A percentile compares a stretch with the other conserved stretches of the same genome.
phyloP scores from a whole-genome alignment of 148 eudicot genomes.

The Rhododendron ovatum region DNA sequence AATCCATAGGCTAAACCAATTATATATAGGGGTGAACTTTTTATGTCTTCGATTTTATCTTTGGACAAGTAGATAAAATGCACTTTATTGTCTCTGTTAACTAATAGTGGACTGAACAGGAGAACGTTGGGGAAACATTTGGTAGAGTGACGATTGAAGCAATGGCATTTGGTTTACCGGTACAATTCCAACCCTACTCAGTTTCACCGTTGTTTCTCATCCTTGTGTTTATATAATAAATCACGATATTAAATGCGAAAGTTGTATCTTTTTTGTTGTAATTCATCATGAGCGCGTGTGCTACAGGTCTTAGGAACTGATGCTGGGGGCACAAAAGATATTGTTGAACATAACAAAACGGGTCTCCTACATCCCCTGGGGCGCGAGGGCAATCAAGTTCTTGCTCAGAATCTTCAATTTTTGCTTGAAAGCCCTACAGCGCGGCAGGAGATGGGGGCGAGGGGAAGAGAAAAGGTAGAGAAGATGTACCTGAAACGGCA shows the following conservation, averaged over 20 bases:
- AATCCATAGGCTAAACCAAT: neutral
- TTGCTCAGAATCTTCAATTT: slow-evolving; percentile 61
- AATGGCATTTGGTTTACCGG: slow-evolving; percentile 97
- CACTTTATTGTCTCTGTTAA: neutral
- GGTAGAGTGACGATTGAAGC: slow-evolving; percentile 97
- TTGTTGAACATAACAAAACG: slow-evolving; percentile 72
- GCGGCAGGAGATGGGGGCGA: slow-evolving; percentile 73
- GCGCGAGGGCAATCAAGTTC: slow-evolving; percentile 53
- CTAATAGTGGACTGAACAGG: slow-evolving; percentile 40
- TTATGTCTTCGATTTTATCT: neutral
- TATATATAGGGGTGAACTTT: neutral
- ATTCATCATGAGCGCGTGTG: neutral
- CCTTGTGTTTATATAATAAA: neutral
- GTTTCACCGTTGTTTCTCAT: neutral
- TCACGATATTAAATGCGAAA: neutral
- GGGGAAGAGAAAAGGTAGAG: slow-evolving; percentile 76
- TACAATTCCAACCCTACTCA: slow-evolving; percentile 25
- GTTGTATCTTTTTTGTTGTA: neutral
- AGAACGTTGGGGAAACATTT: slow-evolving; percentile 87
- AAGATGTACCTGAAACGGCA: slow-evolving; percentile 81
- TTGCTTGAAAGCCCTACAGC: slow-evolving; percentile 57
- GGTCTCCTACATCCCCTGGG: slow-evolving; percentile 89
- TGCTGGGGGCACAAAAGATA: slow-evolving; percentile 94
- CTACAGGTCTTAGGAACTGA: slow-evolving; percentile 90
- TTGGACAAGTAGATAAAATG: neutral